Conservation (phyloP, 441 rosid genomes). For the Melastoma candidum region DNA sequence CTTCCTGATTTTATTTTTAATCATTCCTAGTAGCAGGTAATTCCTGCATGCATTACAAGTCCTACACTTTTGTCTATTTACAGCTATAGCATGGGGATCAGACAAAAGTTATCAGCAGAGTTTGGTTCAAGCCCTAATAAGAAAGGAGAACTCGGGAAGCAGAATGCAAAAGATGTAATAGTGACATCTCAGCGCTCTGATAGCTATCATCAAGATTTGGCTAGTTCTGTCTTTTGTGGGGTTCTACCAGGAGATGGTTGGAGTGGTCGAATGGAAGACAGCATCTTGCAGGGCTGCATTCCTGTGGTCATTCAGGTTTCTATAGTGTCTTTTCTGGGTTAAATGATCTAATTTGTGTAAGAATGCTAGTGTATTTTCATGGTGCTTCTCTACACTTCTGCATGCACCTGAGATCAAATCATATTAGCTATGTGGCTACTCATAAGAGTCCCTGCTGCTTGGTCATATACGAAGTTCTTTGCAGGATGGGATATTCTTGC, state of each 20-base stretch:
- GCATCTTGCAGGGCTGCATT: constrained; percentile 90
- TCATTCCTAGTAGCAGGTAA: too few relatives aligned
- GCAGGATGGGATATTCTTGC: constrained; percentile 90
- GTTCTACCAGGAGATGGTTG: constrained; percentile 98
- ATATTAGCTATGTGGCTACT: neutral
- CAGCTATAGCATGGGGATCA: constrained; percentile 97
- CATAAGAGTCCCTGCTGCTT: neutral
- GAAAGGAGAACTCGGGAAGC: constrained; percentile 87
- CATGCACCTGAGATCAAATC: neutral
- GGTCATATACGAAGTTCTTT: constrained; percentile 6
- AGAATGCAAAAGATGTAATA: constrained; percentile 61
- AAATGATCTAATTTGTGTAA: neutral
- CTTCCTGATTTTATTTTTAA: too few relatives aligned
- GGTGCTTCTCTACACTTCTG: neutral
- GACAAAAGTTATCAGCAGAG: constrained; percentile 83
- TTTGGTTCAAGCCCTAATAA: constrained; percentile 92
- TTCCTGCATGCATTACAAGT: too few relatives aligned
- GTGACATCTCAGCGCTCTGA: constrained; percentile 60
- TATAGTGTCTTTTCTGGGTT: constrained; percentile 1
- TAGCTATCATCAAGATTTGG: constrained; percentile 58
- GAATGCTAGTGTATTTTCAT: neutral
- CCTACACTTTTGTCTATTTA: constrained; percentile 12
- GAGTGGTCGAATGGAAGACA: constrained; percentile 99
- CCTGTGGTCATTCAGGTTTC: constrained; percentile 89
- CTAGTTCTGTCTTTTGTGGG: constrained; percentile 82